Evolutionary conservation across 371 early-diverging fungal species (phyloP).

Genomic region (Mucor saturninus): DNA sequence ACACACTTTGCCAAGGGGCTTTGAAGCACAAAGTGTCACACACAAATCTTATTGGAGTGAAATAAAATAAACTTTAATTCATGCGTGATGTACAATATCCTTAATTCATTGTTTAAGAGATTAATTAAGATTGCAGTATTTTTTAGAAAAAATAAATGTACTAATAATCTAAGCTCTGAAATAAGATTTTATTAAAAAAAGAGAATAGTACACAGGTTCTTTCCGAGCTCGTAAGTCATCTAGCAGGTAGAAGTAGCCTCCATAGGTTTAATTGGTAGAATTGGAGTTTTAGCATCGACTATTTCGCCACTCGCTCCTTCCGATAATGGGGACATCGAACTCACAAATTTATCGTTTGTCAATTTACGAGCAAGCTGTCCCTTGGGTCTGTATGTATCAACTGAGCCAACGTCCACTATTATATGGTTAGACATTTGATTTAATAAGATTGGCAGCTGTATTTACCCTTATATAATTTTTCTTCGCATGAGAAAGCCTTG

Average conservation of each 20-base stretch:
- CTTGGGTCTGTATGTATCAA: slow-evolving; percentile 83
- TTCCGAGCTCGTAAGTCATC: not conserved
- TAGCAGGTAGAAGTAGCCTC: slow-evolving; percentile 3
- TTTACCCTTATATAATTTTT: slow-evolving; percentile 76
- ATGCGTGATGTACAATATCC: too few relatives aligned
- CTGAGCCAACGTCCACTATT: slow-evolving; percentile 79
- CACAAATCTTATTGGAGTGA: too few relatives aligned
- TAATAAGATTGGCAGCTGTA: not conserved
- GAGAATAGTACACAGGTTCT: not conserved
- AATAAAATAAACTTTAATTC: too few relatives aligned
- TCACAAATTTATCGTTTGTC: slow-evolving; percentile 25
- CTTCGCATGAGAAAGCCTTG: slow-evolving; percentile 92
- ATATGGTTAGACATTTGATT: not conserved
- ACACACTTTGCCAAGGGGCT: too few relatives aligned
- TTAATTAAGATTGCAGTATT: too few relatives aligned
- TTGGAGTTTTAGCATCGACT: slow-evolving; percentile 31
- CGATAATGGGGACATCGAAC: slow-evolving; percentile 4
- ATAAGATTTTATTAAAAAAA: not conserved
- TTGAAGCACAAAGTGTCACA: too few relatives aligned
- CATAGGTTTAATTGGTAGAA: slow-evolving; percentile 33
- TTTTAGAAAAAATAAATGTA: too few relatives aligned
- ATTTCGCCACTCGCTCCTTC: slow-evolving; percentile 54
- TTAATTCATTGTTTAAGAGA: too few relatives aligned
- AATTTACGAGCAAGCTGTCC: slow-evolving; percentile 27
- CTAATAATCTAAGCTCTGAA: not conserved